Evolutionary conservation across 352 stramenopile genomes (phyloP).

Genomic region (Pythium monospermum): DNA sequence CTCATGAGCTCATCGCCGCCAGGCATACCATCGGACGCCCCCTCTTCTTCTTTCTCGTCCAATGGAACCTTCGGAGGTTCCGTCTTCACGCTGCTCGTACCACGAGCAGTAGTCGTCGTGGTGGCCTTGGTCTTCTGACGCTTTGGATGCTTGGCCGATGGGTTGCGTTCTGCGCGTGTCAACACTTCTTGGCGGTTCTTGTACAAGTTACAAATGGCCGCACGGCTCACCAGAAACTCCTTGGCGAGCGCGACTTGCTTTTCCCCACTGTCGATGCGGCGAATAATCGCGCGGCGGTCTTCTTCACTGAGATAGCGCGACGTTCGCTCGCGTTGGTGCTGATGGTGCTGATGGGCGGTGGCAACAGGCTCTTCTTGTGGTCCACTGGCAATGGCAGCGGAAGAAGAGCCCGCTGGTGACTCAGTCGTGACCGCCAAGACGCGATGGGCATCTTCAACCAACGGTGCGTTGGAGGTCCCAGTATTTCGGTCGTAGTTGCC

Average conservation of each 20-base stretch:
- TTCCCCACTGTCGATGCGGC: slow-evolving; percentile 23
- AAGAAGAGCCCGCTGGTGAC: neutral
- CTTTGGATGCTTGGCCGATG: slow-evolving; percentile 17
- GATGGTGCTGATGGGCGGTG: neutral
- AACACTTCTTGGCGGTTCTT: slow-evolving; percentile 26
- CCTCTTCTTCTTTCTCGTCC: slow-evolving; percentile 16
- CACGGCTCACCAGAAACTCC: slow-evolving; percentile 28
- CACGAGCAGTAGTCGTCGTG: too few species aligned
- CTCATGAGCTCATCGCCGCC: slow-evolving; percentile 15
- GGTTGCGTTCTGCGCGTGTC: slow-evolving; percentile 12
- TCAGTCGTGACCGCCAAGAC: too few species aligned
- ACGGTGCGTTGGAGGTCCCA: neutral
- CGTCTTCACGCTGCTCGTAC: too few species aligned
- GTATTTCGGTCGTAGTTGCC: slow-evolving; percentile 1
- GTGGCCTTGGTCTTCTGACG: neutral
- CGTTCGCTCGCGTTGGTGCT: slow-evolving; percentile 32
- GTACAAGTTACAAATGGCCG: slow-evolving; percentile 29
- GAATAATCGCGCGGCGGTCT: slow-evolving; percentile 29
- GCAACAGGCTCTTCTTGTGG: neutral
- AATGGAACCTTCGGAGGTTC: too few species aligned
- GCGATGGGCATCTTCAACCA: too few species aligned
- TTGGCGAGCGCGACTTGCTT: slow-evolving; percentile 27
- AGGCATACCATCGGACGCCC: slow-evolving; percentile 1
- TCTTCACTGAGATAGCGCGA: slow-evolving; percentile 41
- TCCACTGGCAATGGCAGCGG: slow-evolving; percentile 2